Evolutionary conservation across 2,329 filamentous ascomycete genomes (phyloP).

Genomic region (Helotiales sp.): DNA sequence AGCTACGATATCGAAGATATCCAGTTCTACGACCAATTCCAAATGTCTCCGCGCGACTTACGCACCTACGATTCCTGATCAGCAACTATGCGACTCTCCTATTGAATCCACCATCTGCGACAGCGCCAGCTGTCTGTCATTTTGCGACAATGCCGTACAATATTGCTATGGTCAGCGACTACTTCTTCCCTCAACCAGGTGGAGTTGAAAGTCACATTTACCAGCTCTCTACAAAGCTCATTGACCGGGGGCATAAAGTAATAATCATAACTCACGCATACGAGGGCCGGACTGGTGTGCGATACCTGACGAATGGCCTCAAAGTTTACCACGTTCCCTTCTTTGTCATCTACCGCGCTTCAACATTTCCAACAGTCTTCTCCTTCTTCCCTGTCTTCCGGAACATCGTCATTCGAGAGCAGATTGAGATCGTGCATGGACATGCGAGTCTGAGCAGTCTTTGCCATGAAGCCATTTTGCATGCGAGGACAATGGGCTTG

Average conservation of each 20-base stretch:
- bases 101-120: not conserved
- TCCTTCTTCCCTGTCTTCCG: slow-evolving; percentile 98
- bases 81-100: not conserved
- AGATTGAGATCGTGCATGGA: slow-evolving; percentile 97
- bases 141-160: slow-evolving; percentile 56
- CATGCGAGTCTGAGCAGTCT: slow-evolving; percentile 92
- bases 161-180: slow-evolving; percentile 95
- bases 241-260: slow-evolving; percentile 97
- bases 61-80: not conserved
- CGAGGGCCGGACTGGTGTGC: slow-evolving; percentile 85
- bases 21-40: too few species aligned
- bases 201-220: slow-evolving; percentile 99
- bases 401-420: slow-evolving; percentile 92
- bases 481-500: slow-evolving; percentile 94
- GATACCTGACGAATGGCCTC: slow-evolving; percentile 95
- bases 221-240: slow-evolving; percentile 93
- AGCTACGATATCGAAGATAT: too few species aligned
- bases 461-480: slow-evolving; percentile 92
- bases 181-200: slow-evolving; percentile 97
- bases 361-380: slow-evolving; percentile 95
- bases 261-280: slow-evolving; percentile 97
- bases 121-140: not conserved
- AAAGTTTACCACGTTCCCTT: slow-evolving; percentile 99
- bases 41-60: too few species aligned
- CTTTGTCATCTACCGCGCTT: slow-evolving; percentile 90